Evolutionary conservation across 2,329 filamentous ascomycete genomes (phyloP), one percentile per base, ranked within the genome.

Genomic region (Epicoccum nigrum): DNA sequence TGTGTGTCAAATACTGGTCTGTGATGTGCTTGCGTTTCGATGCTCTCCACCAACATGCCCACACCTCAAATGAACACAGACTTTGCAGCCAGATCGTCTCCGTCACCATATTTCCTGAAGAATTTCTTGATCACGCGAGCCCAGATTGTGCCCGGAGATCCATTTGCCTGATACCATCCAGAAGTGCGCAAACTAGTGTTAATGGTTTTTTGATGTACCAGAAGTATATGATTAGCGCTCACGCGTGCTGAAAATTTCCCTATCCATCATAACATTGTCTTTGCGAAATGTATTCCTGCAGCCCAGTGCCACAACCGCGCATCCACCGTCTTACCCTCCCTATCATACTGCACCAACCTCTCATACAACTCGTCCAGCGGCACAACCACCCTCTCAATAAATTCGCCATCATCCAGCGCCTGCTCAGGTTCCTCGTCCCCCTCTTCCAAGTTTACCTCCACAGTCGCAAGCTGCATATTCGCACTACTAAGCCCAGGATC

Each of bases 271-370:
- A 64, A 38, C 67, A 72, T 65, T 15, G 65, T 69, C 64, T 62
- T 72, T 28, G 72, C 70, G 62, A 81, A 83, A 50, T 82, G 73
- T 68, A 84, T 77, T 5, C 83, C 83, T 3, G 81, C 79, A 13
- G 83, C 83, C 74, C 83, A 86, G 67, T 85, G 83, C 63, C 82
- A 84, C 51, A 86, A 68, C 75, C 83, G 84, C 11, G 82, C 82
- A 51, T 82, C 80, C 8, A 85, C 79, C 55, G 74, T 79, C 63
- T 81, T 79, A 9, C 82, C 77, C 66, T 76, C 72, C 55, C 75
- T 66, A 16, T 69, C 70, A 45, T 74, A 78, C 71, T 73, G 66
- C 43, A 74, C 78, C 50, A 86, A 65, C 45, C 79, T 75, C 27
- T 81, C 77, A 66, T 84, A 85, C 34, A 86, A 69, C 64, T 84